phyloP scores from a whole-genome alignment of 2,329 filamentous ascomycete genomes.

The Aspergillus clavatus region DNA sequence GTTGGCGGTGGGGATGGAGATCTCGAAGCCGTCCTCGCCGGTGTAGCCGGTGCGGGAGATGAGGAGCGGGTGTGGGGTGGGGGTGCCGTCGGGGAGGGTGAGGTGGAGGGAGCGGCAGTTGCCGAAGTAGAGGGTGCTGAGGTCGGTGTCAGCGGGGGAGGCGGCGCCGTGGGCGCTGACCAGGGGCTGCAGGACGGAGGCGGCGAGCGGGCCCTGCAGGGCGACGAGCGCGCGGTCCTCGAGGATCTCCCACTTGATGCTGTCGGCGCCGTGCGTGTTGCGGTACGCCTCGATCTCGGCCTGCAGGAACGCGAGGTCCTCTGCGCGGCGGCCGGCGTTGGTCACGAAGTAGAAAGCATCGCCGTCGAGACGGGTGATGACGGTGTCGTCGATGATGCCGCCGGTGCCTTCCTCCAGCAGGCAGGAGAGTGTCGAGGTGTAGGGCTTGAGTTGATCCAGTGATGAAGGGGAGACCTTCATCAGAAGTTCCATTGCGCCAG shows the following conservation, averaged over 20 bases:
- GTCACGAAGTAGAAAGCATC: conserved; percentile 88
- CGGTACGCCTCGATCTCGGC: conserved; percentile 62
- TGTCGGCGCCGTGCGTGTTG: conserved; percentile 47
- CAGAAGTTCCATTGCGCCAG: conserved; percentile 74
- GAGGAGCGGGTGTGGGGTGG: conserved; percentile 54
- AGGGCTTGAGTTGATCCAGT: conserved; percentile 57
- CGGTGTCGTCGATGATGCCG: conserved; percentile 90
- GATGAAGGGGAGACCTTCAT: conserved; percentile 77
- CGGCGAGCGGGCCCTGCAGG: conserved; percentile 78
- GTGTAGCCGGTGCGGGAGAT: conserved; percentile 92
- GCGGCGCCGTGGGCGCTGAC: conserved; percentile 49
- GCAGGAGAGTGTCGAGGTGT: conserved; percentile 77
- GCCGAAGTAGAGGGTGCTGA: conserved; percentile 77
- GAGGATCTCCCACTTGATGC: conserved; percentile 65
- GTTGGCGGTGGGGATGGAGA: conserved; percentile 69
- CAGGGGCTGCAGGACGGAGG: conserved; percentile 61
- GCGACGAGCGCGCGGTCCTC: conserved; percentile 75
- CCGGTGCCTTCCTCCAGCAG: conserved; percentile 75
- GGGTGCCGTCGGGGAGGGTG: conserved; percentile 52
- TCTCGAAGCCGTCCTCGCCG: conserved; percentile 96
- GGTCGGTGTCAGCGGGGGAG: conserved; percentile 43
- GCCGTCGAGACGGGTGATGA: conserved; percentile 73
- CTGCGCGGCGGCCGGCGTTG: conserved; percentile 86
- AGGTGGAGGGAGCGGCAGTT: conserved; percentile 64
- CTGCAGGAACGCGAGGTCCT: conserved; percentile 74